phyloP scores from a whole-genome alignment of 148 eudicot genomes.

The Hydrangea macrophylla region DNA sequence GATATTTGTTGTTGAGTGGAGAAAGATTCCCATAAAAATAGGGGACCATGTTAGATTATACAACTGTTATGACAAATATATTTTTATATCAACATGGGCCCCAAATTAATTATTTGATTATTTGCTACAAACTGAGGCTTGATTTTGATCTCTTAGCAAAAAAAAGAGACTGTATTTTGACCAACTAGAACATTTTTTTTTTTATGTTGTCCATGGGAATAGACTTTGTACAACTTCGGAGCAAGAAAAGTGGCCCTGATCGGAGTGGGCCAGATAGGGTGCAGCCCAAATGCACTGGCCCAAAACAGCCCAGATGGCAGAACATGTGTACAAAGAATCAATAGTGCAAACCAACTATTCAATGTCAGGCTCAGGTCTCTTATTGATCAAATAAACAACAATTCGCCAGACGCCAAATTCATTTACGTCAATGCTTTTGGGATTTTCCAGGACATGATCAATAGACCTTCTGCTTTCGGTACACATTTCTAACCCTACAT shows the following conservation, averaged over 20 bases:
- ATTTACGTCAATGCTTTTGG: slow-evolving; percentile 45
- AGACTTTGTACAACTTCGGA: slow-evolving; percentile 52
- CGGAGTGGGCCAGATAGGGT: slow-evolving; percentile 55
- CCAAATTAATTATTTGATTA: too few relatives aligned
- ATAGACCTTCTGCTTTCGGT: slow-evolving; percentile 35
- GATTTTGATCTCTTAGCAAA: background rate
- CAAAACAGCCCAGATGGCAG: slow-evolving; percentile 67
- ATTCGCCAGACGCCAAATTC: slow-evolving; percentile 32
- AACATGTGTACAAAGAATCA: slow-evolving; percentile 44
- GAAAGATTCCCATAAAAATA: too few relatives aligned
- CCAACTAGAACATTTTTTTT: too few relatives aligned
- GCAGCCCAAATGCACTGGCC: slow-evolving; percentile 77
- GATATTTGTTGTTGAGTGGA: too few relatives aligned
- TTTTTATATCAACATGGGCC: too few relatives aligned
- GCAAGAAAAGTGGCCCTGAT: slow-evolving; percentile 42
- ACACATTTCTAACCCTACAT: background rate
- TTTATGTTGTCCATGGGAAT: background rate
- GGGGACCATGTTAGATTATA: too few relatives aligned
- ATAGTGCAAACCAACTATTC: slow-evolving; percentile 40
- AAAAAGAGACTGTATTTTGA: too few relatives aligned
- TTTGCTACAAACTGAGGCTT: background rate
- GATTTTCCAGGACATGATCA: slow-evolving; percentile 43
- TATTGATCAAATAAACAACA: slow-evolving; percentile 35
- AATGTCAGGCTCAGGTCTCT: slow-evolving; percentile 36
- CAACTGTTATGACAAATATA: too few relatives aligned